Evolutionary conservation across 768 basidiomycete genomes (phyloP).

Genomic region (Serendipita indica): DNA sequence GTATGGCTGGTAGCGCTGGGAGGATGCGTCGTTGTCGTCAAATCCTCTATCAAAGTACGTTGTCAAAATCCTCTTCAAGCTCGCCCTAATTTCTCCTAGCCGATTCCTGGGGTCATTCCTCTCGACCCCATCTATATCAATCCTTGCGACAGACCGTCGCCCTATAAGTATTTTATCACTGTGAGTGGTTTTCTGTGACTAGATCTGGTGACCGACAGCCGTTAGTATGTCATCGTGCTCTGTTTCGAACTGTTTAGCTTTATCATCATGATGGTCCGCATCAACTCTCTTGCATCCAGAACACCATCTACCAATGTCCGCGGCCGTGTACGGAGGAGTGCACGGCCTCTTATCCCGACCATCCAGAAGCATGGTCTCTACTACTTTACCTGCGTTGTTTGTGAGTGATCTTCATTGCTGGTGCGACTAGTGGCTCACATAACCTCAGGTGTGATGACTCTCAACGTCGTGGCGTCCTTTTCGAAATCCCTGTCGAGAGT

Average conservation of each 20-base stretch:
- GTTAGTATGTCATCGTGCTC: not conserved
- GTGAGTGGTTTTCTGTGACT: not conserved
- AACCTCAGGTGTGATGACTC: not conserved
- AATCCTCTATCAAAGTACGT: not conserved
- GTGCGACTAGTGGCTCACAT: no score
- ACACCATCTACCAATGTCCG: not conserved
- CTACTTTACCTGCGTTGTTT: not conserved
- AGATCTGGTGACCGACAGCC: not conserved
- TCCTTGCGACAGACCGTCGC: not conserved
- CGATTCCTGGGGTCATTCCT: not conserved
- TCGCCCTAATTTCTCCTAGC: not conserved
- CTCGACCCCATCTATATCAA: not conserved
- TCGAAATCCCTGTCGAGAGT: not conserved
- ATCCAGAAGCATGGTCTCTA: not conserved
- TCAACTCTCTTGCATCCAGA: not conserved
- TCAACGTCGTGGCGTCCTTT: not conserved
- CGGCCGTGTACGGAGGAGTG: not conserved
- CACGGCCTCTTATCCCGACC: not conserved
- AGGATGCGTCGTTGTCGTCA: not conserved
- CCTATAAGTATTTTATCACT: not conserved
- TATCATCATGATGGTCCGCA: not conserved
- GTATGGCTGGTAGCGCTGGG: not conserved
- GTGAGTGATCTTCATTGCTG: not conserved
- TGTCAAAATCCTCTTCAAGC: not conserved
- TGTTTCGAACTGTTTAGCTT: not conserved